Evolutionary conservation across 192 early-diverging fungal genomes (phyloP).

Genomic region (Podochytrium sp.): DNA sequence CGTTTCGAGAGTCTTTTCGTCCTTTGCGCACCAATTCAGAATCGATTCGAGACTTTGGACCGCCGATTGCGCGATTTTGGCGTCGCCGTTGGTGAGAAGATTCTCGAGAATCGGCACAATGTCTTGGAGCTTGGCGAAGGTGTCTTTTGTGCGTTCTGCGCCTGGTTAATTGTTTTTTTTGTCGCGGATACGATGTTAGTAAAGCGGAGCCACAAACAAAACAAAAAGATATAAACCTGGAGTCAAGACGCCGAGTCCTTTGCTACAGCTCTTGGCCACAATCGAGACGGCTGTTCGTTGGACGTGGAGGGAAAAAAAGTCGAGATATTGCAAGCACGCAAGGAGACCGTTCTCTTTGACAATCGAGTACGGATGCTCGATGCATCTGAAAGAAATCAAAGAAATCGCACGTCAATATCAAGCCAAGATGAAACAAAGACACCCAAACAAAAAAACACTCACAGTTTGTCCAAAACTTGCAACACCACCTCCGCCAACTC

Average conservation of each 20-base stretch:
- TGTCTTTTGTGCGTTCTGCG: conserved; percentile 39
- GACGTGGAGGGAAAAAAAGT: conserved; percentile 86
- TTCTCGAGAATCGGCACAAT: conserved; percentile 74
- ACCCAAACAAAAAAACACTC: conserved; percentile 31
- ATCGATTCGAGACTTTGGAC: conserved; percentile 69
- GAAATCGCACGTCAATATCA: background rate
- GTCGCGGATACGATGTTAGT: too few relatives aligned
- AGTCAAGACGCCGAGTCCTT: conserved; percentile 28
- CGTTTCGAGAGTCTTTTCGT: conserved; percentile 57
- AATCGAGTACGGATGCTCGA: conserved; percentile 70
- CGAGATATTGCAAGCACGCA: conserved; percentile 81
- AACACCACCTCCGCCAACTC: conserved; percentile 91
- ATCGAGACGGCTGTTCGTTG: conserved; percentile 82
- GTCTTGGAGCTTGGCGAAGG: conserved; percentile 64
- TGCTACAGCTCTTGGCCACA: conserved; percentile 50
- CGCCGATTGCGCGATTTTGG: conserved; percentile 72
- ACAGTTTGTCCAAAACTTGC: conserved; percentile 76
- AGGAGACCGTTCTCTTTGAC: conserved; percentile 74
- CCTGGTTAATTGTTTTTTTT: too few relatives aligned
- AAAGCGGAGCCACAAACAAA: background rate
- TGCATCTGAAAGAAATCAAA: conserved; percentile 4
- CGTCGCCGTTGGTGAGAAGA: conserved; percentile 71
- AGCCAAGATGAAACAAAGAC: too few relatives aligned
- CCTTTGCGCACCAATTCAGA: conserved; percentile 61
- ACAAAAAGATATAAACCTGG: conserved; percentile 5